These are phyloP conservation scores for Sporothrix inflata DNA, from an alignment of 2,329 filamentous ascomycete genomes.

Conservation along the genomic window DNA sequence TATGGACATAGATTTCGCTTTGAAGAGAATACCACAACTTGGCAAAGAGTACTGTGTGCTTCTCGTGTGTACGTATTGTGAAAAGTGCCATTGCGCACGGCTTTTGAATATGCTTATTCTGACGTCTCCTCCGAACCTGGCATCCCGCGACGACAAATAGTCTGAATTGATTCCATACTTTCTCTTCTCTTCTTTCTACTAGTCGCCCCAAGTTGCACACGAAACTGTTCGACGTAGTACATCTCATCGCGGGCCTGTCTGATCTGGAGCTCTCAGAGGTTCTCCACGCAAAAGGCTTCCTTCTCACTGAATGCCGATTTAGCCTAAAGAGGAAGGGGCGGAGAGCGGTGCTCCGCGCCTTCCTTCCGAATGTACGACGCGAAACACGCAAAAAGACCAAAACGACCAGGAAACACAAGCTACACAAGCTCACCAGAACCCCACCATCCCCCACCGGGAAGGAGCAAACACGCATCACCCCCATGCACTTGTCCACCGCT, in stretches of 20 bases:
- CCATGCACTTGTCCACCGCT: background rate
- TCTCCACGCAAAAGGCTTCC: background rate
- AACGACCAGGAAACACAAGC: background rate
- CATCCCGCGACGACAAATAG: too few species aligned
- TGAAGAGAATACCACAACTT: background rate
- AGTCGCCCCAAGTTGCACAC: too few species aligned
- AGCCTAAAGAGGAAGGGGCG: slow-evolving; percentile 17
- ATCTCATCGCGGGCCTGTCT: background rate
- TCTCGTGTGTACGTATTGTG: too few species aligned
- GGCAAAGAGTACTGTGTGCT: background rate
- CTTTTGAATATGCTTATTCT: too few species aligned
- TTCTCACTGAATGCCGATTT: background rate
- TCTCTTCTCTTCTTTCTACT: too few species aligned
- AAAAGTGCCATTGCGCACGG: too few species aligned
- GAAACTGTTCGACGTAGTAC: too few species aligned
- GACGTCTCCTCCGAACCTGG: too few species aligned
- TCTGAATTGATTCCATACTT: too few species aligned
- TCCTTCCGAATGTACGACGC: slow-evolving; percentile 1
- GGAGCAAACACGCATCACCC: background rate
- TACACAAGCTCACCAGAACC: slow-evolving; percentile 7
- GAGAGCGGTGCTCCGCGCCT: slow-evolving; percentile 27
- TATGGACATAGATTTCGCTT: slow-evolving; percentile 7
- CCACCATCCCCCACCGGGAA: slow-evolving; percentile 13
- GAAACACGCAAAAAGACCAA: background rate
- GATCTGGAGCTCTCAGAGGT: background rate